phyloP scores from a whole-genome alignment of 371 early-diverging fungal species.

The Smittium mucronatum region DNA sequence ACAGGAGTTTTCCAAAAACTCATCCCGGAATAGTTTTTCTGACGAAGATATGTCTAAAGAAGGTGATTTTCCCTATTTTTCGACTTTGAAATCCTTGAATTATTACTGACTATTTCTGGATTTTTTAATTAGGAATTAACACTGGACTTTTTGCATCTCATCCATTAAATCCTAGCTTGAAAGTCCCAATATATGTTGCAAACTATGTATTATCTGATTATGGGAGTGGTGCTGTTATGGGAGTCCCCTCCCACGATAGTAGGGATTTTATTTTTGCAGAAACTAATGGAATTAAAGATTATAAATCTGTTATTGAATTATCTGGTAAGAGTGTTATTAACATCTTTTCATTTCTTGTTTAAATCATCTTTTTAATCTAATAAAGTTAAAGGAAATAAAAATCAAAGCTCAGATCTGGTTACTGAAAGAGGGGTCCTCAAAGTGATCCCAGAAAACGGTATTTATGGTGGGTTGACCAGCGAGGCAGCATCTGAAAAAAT shows the following conservation, averaged over 20 bases:
- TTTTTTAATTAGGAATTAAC: constrained; percentile 38
- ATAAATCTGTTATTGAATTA: constrained; percentile 40
- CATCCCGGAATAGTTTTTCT: not conserved
- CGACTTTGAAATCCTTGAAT: too few species aligned
- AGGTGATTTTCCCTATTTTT: not conserved
- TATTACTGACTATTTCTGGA: too few species aligned
- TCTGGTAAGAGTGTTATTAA: constrained; percentile 12
- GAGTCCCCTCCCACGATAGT: constrained; percentile 70
- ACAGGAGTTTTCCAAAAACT: not conserved
- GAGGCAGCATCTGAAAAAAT: constrained; percentile 46
- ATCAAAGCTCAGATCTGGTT: constrained; percentile 26
- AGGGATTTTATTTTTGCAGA: constrained; percentile 60
- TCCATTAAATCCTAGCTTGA: constrained; percentile 41
- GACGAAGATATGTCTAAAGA: not conserved
- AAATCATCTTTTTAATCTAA: too few species aligned
- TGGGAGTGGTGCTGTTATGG: constrained; percentile 81
- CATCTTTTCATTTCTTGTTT: constrained; percentile 11
- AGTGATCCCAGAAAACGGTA: constrained; percentile 17
- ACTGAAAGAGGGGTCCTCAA: constrained; percentile 43
- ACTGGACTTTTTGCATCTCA: constrained; percentile 56
- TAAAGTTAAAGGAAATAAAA: too few species aligned
- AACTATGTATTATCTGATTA: constrained; percentile 67
- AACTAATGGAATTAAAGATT: constrained; percentile 29
- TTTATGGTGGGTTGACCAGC: constrained; percentile 25
- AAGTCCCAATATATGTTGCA: constrained; percentile 61